A percentile compares a stretch with the other conserved stretches of the same genome.
phyloP scores from a whole-genome alignment of 2,329 filamentous ascomycete genomes.

The Paraconiothyrium brasiliense region DNA sequence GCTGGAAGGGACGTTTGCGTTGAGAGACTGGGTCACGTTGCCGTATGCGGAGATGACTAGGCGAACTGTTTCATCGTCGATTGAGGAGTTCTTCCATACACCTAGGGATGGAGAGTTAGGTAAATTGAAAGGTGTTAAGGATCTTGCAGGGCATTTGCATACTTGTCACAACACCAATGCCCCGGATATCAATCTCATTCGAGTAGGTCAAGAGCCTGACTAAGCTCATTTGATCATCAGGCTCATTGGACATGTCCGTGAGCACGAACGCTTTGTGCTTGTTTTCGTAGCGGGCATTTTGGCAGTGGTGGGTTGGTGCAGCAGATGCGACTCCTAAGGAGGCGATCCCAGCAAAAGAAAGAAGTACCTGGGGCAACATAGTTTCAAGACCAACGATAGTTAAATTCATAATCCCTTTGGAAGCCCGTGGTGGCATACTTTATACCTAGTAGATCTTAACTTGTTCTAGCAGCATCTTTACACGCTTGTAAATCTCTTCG shows the following conservation, averaged over 20 bases:
- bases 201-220: constrained; percentile 29
- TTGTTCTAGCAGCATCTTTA: neutral
- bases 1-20: constrained; percentile 45
- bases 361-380: neutral
- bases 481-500: neutral
- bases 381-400: neutral
- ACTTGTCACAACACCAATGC: constrained; percentile 27
- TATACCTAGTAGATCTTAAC: neutral
- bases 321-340: neutral
- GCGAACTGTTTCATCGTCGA: constrained; percentile 27
- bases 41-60: constrained; percentile 39
- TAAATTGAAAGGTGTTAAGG: too few species aligned
- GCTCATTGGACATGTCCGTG: constrained; percentile 41
- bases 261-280: constrained; percentile 37
- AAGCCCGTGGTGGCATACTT: neutral
- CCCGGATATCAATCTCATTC: constrained; percentile 26
- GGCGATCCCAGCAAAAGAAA: neutral
- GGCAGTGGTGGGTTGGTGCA: constrained; percentile 20
- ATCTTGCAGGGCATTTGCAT: neutral
- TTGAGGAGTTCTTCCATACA: constrained; percentile 26
- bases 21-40: constrained; percentile 53
- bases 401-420: neutral
- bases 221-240: constrained; percentile 39
- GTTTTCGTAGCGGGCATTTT: constrained; percentile 18
- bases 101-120: neutral